Base-by-base conservation (phyloP, 352 stramenopile species). In the Phytophthora sp. region DNA sequence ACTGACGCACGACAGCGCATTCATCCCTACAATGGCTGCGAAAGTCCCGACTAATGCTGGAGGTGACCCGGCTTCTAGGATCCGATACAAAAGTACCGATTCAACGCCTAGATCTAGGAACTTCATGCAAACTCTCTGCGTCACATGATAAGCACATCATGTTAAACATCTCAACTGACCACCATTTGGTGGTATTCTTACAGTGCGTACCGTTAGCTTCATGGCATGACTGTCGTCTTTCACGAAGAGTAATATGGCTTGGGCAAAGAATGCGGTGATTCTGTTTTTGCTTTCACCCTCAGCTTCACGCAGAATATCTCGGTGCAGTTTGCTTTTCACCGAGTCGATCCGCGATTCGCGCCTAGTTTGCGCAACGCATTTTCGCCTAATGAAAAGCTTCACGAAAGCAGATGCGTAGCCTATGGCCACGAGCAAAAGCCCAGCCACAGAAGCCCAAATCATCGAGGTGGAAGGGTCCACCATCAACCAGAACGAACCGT, bases 401-500 rank as follows among this genome's bases (percentile, higher is more conserved):
- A 62, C 17, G 18, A 62, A 18, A 12, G 58, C 26, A 17, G 13
- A 24, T n/a, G 52, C 2, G 32, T 71, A 72, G 1, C 51, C 52
- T 23, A 66, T 1, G 0, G 17, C 52, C 11, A 68, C 34, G 2
- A 48, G 11, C 4, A 23, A 46, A 2, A 70, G 32, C 1, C 52
- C 56, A 8, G 31, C 24, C 2, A 69, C 27, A 13, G 57, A 44
- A 0, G 62, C 3, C 10, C 8, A 37, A 2, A 55, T 46, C 13
- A 69, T 21, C 0, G n/a, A 4, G 12, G 10, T 2, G 3, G 54
- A 8, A 21, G 62, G 39, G 2, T 70, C 44, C 4, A 43, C 39
- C 1, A 77, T 20, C 4, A 61, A 44, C 58, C 69, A 77, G 35
- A 73, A 77, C 0, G 49, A 52, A 1, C 68, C 62, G n/a, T 62